phyloP scores from a whole-genome alignment of 73 alveolate genomes.

The Paramecium biaurelia region DNA sequence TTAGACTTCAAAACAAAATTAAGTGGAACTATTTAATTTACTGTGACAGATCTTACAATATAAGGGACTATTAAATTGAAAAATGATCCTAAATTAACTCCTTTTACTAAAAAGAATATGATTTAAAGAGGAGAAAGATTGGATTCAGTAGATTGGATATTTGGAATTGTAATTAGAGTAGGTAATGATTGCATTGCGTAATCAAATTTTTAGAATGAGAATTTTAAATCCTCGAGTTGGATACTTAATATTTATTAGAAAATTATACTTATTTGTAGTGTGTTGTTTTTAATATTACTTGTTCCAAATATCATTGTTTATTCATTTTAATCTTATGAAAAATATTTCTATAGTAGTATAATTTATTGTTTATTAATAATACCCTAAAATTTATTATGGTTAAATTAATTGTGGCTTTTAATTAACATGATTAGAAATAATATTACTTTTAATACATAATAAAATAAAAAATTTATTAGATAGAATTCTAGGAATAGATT shows the following conservation, averaged over 20 bases:
- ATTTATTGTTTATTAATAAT: background rate
- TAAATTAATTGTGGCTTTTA: background rate
- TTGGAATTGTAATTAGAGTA: constrained; percentile 28
- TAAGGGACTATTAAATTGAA: background rate
- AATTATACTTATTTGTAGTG: background rate
- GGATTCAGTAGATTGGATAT: constrained; percentile 30
- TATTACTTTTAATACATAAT: background rate
- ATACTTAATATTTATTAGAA: background rate
- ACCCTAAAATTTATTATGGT: constrained; percentile 4
- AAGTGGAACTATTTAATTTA: constrained; percentile 16
- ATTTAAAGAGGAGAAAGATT: constrained; percentile 25
- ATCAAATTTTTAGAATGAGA: background rate
- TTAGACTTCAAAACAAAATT: constrained; percentile 6
- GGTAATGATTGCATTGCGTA: background rate
- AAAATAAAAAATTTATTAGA: background rate
- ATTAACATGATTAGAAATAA: background rate
- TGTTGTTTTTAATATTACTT: background rate
- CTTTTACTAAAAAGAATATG: constrained; percentile 1
- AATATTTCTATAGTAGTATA: background rate
- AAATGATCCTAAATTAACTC: constrained; percentile 40
- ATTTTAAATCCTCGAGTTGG: background rate
- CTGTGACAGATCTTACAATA: background rate
- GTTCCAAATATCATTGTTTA: background rate
- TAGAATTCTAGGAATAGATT: background rate
- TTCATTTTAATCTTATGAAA: background rate